These are phyloP conservation scores for Endogone sp. DNA, from an alignment of 192 early-diverging fungal species.

Conservation along the genomic window DNA sequence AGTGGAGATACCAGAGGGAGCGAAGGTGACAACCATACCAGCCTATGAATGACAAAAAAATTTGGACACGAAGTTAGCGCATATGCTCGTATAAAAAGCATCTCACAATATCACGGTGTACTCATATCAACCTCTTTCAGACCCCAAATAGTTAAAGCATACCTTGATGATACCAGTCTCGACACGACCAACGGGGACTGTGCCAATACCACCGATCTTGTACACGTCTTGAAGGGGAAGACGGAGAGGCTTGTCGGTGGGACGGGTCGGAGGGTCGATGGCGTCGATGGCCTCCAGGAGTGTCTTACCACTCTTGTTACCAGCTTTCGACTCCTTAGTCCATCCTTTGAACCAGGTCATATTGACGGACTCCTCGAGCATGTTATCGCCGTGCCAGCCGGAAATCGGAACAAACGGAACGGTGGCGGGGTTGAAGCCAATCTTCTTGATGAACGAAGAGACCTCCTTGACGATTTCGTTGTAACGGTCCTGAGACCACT, in stretches of 20 bases:
- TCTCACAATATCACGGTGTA: no score
- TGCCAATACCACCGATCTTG: slow-evolving; percentile 98
- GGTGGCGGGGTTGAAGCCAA: slow-evolving; percentile 89
- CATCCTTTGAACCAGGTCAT: slow-evolving; percentile 99
- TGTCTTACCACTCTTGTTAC: slow-evolving; percentile 66
- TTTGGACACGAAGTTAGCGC: not conserved
- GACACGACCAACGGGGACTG: slow-evolving; percentile 96
- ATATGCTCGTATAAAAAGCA: no score
- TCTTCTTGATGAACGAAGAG: slow-evolving; percentile 94
- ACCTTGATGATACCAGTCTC: slow-evolving; percentile 91
- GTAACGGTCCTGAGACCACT: slow-evolving; percentile 93
- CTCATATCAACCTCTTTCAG: slow-evolving; percentile 5
- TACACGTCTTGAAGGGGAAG: slow-evolving; percentile 97
- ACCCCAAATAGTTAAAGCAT: slow-evolving; percentile 10
- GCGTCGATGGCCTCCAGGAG: slow-evolving; percentile 94
- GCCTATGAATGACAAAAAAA: slow-evolving; percentile 34
- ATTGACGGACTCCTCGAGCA: slow-evolving; percentile 90
- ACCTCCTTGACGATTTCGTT: slow-evolving; percentile 96
- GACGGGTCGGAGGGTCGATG: slow-evolving; percentile 87
- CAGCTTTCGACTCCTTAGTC: slow-evolving; percentile 85
- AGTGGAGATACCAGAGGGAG: slow-evolving; percentile 82
- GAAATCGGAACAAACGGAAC: slow-evolving; percentile 98
- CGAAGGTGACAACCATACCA: slow-evolving; percentile 87
- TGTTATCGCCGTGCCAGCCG: slow-evolving; percentile 98
- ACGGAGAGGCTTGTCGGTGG: slow-evolving; percentile 92